Evolutionary conservation across 306 rosid species (phyloP), one percentile per base, ranked within the genome.

Genomic region (Cicer judaicum): DNA sequence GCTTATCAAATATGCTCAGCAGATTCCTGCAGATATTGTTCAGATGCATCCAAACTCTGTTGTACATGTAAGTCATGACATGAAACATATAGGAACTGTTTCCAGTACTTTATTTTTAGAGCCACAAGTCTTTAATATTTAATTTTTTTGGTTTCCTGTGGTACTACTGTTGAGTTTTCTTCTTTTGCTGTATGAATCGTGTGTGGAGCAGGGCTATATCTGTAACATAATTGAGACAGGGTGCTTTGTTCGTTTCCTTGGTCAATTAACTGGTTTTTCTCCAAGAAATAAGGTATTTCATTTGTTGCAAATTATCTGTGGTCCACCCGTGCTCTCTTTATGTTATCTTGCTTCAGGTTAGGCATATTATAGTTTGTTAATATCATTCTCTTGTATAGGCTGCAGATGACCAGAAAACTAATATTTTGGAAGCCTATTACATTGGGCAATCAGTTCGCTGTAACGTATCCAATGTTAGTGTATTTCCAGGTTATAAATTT

Each of bases 211-310:
- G 98, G 99, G 99, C 65, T 94, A 88, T 70, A 75, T 94, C 63
- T 92, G 92, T 77, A 94, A 94, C 85, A 9, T 92, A 76, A 94
- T 90, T 82, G 97, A 88, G 80, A 78, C 86, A 46, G 99, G 99
- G 49, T 94, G 97, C 80, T 94, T 94, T 88, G 96, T 94, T 74
- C 95, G 96, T 73, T 94, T 88, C 81, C 93, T 94, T 53, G 99
- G 97, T 54, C 96, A 82, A 10, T 80, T 94, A 82, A 94, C 99
- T 14, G 99, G 95, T 72, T 92, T 94, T 77, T 88, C 89, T 74
- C 97, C 97, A 18, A 81, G 87, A 79, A 89, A 74, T 52, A 90
- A 90, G 99, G 99, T 93, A 64, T 42, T 68, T 2, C 11, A 54
- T 78, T 39, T 80, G 62, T 43, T 7, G 10, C 42, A 14, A 40